Base-by-base conservation (phyloP, 305 asterid genomes). In the Salvia sclarea region DNA sequence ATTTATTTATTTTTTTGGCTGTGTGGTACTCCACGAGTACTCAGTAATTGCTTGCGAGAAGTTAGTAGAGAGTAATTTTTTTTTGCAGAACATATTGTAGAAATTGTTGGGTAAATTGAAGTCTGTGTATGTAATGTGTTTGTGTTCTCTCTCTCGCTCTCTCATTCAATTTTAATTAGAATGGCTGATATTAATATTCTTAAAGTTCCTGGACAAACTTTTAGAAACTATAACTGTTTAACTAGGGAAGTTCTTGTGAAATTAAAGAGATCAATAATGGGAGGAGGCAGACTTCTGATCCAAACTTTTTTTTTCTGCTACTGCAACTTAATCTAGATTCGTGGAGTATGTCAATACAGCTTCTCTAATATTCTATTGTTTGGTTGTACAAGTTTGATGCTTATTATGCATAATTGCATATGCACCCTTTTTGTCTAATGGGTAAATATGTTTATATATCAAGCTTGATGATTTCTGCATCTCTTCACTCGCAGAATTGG, bases 401-500 rank as follows among this genome's bases (percentile, higher is more conserved):
- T 25, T 13, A 4, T 37, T 20, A 55, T 40, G 62, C 25, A 62
- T 21, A n/a, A n/a, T 28, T 31, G 11, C 30, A 28, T 3, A 3
- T 28, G 33, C 2, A 28, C 33, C 43, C 24, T 54, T 57, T 17
- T 20, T 2, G 9, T 5, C n/a, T 54, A 21, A 70, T 50, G 28
- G 13, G 47, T 63, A 16, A 28, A 37, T 24, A 11, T 62, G 9
- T 16, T 68, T 59, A 3, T 52, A 9, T 57, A 12, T 40, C 17
- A 2, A 37, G 56, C 17, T 44, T 58, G 53, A 44, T 59, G 31
- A 53, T 43, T 12, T 53, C 18, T 61, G 69, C 61, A 49, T 48
- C 54, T 72, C 60, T 62, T 67, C 61, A 31, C 70, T 72, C 76
- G 49, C 91, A 92, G 98, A 90, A 72, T 75, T 92, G 82, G 98